phyloP scores from a whole-genome alignment of 768 basidiomycete species.

The Daedaleopsis nitida region DNA sequence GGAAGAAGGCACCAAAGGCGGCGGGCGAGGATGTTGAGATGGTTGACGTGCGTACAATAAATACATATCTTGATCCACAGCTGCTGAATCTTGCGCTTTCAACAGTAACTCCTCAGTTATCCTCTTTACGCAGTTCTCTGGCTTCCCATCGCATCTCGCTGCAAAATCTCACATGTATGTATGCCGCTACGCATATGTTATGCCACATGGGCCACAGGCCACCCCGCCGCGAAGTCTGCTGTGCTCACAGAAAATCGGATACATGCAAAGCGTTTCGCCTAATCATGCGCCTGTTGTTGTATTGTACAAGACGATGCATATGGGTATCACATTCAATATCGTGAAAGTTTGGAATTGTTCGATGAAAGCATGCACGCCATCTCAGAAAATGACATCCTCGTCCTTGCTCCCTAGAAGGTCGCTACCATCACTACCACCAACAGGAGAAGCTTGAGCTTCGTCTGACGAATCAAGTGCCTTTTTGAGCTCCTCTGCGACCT shows the following conservation, averaged over 20 bases:
- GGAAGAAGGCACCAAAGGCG: conserved; percentile 54
- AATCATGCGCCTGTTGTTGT: conserved; percentile 11
- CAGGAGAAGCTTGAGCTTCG: conserved; percentile 25
- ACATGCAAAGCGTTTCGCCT: conserved; percentile 1
- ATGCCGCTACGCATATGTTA: conserved; percentile 57
- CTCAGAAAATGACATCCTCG: conserved; percentile 90
- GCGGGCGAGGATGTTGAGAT: conserved; percentile 71
- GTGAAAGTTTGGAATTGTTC: neutral
- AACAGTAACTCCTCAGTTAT: conserved; percentile 39
- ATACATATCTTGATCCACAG: conserved; percentile 13
- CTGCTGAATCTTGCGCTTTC: conserved; percentile 13
- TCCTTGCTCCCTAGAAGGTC: conserved; percentile 88
- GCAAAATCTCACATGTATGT: conserved; percentile 70
- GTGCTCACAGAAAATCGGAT: conserved; percentile 9
- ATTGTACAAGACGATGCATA: conserved; percentile 20
- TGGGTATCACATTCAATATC: conserved; percentile 19
- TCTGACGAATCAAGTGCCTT: conserved; percentile 19
- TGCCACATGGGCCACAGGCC: conserved; percentile 45
- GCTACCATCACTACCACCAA: conserved; percentile 39
- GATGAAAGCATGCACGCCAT: conserved; percentile 2
- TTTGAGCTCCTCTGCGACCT: conserved; percentile 31
- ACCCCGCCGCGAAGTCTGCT: conserved; percentile 10
- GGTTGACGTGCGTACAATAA: conserved; percentile 63
- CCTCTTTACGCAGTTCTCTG: conserved; percentile 29
- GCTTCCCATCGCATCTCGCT: conserved; percentile 32